phyloP scores from a whole-genome alignment of 179 eudicot genomes.

The Beta corolliflora region DNA sequence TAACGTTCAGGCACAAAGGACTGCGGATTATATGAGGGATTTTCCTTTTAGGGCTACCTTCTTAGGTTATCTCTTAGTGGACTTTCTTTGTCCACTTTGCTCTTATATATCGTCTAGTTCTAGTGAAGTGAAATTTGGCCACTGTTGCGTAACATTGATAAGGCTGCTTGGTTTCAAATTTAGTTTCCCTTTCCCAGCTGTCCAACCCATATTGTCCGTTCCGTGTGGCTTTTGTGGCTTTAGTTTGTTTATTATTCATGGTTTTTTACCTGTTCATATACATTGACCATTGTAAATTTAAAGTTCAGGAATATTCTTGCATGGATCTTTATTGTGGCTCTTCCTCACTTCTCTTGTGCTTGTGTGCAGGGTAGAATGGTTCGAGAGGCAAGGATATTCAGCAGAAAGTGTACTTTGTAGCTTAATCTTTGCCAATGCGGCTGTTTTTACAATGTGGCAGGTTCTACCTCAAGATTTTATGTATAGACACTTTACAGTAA shows the following conservation, averaged over 20 bases:
- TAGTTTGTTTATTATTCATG: neutral
- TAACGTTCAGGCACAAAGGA: no score
- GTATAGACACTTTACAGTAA: constrained; percentile 61
- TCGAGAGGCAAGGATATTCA: constrained; percentile 32
- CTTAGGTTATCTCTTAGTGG: no score
- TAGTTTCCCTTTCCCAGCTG: no score
- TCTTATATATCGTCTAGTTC: no score
- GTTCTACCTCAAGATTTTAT: constrained; percentile 49
- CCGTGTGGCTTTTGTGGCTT: no score
- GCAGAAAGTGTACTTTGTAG: constrained; percentile 54
- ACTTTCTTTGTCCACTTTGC: no score
- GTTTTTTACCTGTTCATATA: neutral
- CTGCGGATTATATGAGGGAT: no score
- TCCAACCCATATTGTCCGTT: neutral
- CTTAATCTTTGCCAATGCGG: constrained; percentile 58
- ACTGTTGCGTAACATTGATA: no score
- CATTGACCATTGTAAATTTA: neutral
- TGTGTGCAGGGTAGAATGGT: constrained; percentile 52
- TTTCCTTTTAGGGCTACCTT: no score
- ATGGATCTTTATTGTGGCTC: neutral
- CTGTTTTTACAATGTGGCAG: constrained; percentile 62
- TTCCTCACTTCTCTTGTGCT: constrained; percentile 7
- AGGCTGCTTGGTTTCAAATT: no score
- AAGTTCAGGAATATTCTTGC: neutral
- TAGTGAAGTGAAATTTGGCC: no score